Percentiles rank a stretch among this genome's conserved stretches.
Conservation (phyloP, 371 early-diverging fungal species). For the Lichtheimia corymbifera region DNA sequence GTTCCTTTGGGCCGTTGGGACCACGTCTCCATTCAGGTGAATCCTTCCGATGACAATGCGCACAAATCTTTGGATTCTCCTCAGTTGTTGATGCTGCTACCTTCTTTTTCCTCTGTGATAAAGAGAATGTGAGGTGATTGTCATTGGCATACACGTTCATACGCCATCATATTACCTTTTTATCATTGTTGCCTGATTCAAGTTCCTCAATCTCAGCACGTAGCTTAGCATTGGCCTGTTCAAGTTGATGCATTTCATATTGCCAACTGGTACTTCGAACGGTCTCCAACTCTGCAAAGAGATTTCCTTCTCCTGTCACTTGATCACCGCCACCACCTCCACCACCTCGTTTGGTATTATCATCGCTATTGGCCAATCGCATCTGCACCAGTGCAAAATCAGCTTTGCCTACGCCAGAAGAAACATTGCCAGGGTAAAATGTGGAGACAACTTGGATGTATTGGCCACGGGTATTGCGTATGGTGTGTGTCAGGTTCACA, state of each 20-base stretch:
- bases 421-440: conserved; percentile 47
- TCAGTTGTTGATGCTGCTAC: conserved; percentile 6
- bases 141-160: conserved; percentile 6
- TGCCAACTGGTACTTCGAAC: conserved; percentile 46
- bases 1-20: conserved; percentile 74
- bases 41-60: conserved; percentile 69
- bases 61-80: conserved; percentile 38
- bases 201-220: conserved; percentile 36
- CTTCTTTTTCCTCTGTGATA: conserved; percentile 26
- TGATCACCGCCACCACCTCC: not conserved
- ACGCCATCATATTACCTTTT: conserved; percentile 3
- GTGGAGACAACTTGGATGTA: conserved; percentile 46
- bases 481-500: conserved; percentile 39
- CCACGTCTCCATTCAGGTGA: conserved; percentile 88
- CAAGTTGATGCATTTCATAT: conserved; percentile 50
- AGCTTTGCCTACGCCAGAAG: conserved; percentile 23
- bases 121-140: not conserved
- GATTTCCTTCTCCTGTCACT: conserved; percentile 20
- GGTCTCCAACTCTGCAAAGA: conserved; percentile 44
- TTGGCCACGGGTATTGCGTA: conserved; percentile 42
- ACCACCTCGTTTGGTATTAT: conserved; percentile 17
- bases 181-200: conserved; percentile 15
- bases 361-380: conserved; percentile 15
- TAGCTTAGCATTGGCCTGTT: conserved; percentile 36
- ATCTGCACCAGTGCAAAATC: conserved; percentile 49